Evolutionary conservation across 2,329 filamentous ascomycete genomes (phyloP), one percentile per base, ranked within the genome.

Genomic region (Mycosphaerella sp.): DNA sequence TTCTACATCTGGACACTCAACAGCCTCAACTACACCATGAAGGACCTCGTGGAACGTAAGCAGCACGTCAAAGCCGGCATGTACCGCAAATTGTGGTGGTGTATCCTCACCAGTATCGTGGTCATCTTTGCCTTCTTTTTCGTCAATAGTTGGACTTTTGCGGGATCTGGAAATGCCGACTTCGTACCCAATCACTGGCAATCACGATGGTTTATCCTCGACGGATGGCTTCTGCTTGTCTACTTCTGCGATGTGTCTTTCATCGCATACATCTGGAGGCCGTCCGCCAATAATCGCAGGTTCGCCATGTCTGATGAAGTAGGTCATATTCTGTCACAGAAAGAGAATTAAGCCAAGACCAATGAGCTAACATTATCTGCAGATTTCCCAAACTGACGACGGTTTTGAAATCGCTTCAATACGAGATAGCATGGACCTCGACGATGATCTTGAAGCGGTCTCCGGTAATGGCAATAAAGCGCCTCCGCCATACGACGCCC

Each of bases 1-100:
- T 98, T 98, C 73, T 98, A 98, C 72, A 88, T 98, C 57, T 98
- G 93, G 93, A 98, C 93, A 0, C 79, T 98, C 60, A 97, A 96
- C 75, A 95, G 91, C 21, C 80, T 98, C 54, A 95, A 92, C 71
- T 79, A 86, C 54, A 98, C 93, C 0, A 92, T 97, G 76, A 97
- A 96, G 73, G 92, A 97, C 66, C 80, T 98, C n/a, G 80, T 87
- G 52, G 89, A 95, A 66, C 85, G 93, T 61, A 96, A 95, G 73
- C 93, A 98, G 73, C 86, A 87, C 64, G 85, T 86, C 64, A 98
- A 98, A 70, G 89, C 91, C 45, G 73, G 82, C 72, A 98, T 98
- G 95, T 98, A 97, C 74, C 91, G 87, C 74, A 95, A 95, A 71
- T 82, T 98, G 11, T 98, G 95, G 91, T 98, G 91, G 91, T 92